phyloP scores from a whole-genome alignment of 73 alveolate species.

The Paramecium caudatum region DNA sequence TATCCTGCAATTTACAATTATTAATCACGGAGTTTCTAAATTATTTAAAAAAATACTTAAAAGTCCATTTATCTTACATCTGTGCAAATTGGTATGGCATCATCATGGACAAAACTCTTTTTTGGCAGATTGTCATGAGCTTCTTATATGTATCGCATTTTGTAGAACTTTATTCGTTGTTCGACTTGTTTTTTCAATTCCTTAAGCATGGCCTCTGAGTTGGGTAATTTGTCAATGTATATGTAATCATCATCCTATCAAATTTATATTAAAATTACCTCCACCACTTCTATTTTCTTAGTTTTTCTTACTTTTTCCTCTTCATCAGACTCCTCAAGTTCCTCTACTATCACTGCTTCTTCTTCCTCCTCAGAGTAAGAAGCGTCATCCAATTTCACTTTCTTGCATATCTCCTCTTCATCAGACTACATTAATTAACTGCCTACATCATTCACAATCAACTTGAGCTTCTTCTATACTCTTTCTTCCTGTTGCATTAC shows the following conservation, averaged over 20 bases:
- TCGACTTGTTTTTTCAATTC: slow-evolving; percentile 8
- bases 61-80: slow-evolving; percentile 78
- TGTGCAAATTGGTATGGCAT: slow-evolving; percentile 79
- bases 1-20: slow-evolving; percentile 77
- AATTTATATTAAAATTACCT: background rate
- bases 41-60: background rate
- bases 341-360: slow-evolving; percentile 23
- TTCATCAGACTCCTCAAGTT: slow-evolving; percentile 54
- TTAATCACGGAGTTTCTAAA: slow-evolving; percentile 56
- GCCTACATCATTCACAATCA: background rate
- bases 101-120: slow-evolving; percentile 74
- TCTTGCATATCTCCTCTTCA: slow-evolving; percentile 45
- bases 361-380: slow-evolving; percentile 33
- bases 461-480: background rate
- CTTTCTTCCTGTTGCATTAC: slow-evolving; percentile 35
- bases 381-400: slow-evolving; percentile 43
- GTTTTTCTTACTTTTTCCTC: slow-evolving; percentile 42
- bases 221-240: slow-evolving; percentile 73
- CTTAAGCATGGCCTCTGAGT: slow-evolving; percentile 17
- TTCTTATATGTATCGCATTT: slow-evolving; percentile 59
- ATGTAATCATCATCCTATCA: slow-evolving; percentile 59
- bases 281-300: background rate
- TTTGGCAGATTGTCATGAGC: slow-evolving; percentile 58
- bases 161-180: slow-evolving; percentile 33
- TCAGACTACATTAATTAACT: slow-evolving; percentile 11